Conservation (phyloP, 2,329 filamentous ascomycete species). For the Penicillium sumatraense region DNA sequence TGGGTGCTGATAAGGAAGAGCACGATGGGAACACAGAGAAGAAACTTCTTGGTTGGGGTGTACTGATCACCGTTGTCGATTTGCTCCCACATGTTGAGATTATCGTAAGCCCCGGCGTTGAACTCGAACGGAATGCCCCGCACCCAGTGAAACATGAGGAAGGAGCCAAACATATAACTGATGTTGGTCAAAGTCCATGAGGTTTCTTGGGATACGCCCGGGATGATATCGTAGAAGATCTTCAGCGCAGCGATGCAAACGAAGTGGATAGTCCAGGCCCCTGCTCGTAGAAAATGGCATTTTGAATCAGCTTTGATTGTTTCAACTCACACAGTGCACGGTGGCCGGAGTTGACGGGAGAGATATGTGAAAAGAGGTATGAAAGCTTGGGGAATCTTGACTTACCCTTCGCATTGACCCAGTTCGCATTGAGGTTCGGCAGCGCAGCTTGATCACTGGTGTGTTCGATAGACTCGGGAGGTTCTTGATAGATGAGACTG, state of each 20-base stretch:
- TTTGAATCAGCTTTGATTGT: slow-evolving; percentile 22
- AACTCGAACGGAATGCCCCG: slow-evolving; percentile 98
- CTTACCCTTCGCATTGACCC: slow-evolving; percentile 98
- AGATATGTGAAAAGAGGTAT: background rate
- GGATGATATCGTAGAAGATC: slow-evolving; percentile 95
- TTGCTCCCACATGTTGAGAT: slow-evolving; percentile 99
- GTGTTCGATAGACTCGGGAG: slow-evolving; percentile 94
- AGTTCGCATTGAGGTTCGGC: slow-evolving; percentile 96
- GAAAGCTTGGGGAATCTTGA: slow-evolving; percentile 6
- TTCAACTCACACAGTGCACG: slow-evolving; percentile 15
- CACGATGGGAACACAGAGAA: slow-evolving; percentile 90
- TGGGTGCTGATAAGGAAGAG: slow-evolving; percentile 97
- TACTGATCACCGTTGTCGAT: slow-evolving; percentile 99
- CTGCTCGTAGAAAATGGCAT: slow-evolving; percentile 53
- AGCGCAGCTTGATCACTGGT: slow-evolving; percentile 94
- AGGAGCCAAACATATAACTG: slow-evolving; percentile 98
- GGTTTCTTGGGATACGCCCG: slow-evolving; percentile 94
- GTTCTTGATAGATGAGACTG: slow-evolving; percentile 98
- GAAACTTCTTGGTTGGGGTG: slow-evolving; percentile 97
- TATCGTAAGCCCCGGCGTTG: slow-evolving; percentile 97
- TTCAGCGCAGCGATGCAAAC: slow-evolving; percentile 90
- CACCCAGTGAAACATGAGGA: slow-evolving; percentile 99
- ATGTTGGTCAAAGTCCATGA: slow-evolving; percentile 99
- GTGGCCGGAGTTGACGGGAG: slow-evolving; percentile 11
- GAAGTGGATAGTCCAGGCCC: slow-evolving; percentile 97